Conservation (phyloP, 441 rosid genomes). For the Gossypium schwendimanii region DNA sequence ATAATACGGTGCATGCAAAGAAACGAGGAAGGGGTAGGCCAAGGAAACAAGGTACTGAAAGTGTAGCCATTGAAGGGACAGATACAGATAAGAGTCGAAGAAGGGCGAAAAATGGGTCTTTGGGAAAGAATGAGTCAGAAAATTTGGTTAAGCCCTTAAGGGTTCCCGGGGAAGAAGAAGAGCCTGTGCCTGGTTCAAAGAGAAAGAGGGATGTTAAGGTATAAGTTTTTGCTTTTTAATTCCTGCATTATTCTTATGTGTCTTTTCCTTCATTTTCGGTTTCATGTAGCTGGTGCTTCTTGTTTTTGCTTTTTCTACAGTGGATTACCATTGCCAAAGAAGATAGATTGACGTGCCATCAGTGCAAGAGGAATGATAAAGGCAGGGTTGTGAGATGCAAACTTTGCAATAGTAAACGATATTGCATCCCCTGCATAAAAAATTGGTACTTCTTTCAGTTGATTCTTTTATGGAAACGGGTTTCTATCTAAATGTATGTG, state of each 20-base stretch:
- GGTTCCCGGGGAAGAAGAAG: not conserved
- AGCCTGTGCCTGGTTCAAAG: not conserved
- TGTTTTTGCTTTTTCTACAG: slow-evolving; percentile 13
- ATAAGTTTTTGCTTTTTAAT: not conserved
- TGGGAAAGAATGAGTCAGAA: not conserved
- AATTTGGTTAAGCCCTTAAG: not conserved
- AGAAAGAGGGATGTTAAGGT: not conserved
- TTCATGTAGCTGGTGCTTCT: not conserved
- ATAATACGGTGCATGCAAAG: not conserved
- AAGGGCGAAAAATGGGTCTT: not conserved
- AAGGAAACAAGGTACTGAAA: not conserved
- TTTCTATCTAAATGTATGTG: not conserved
- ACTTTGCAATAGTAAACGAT: slow-evolving; percentile 48
- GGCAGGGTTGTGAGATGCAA: slow-evolving; percentile 54
- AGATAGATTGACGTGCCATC: slow-evolving; percentile 54
- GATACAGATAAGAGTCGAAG: not conserved
- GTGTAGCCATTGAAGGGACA: not conserved
- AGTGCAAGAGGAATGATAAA: slow-evolving; percentile 65
- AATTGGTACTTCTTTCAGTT: slow-evolving; percentile 38
- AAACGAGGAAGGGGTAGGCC: not conserved
- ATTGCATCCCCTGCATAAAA: slow-evolving; percentile 42
- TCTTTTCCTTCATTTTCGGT: not conserved
- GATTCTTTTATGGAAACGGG: not conserved
- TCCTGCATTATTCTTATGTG: not conserved
- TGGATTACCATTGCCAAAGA: slow-evolving; percentile 9